These are phyloP conservation scores for Xylariaceae sp. DNA, from an alignment of 2,329 filamentous ascomycete species.

Conservation along the genomic window DNA sequence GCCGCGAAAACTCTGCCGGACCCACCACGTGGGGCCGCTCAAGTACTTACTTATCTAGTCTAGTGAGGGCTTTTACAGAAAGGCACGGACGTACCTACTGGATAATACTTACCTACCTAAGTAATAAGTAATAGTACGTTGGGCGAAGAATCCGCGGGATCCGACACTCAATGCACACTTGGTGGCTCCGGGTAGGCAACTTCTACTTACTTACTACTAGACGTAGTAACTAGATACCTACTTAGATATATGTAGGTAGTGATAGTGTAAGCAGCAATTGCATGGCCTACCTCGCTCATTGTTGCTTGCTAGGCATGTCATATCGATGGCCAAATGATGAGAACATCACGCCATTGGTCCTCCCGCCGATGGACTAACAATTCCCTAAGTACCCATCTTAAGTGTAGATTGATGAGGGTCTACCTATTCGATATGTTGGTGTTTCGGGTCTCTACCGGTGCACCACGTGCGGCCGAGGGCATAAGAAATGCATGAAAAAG, in stretches of 20 bases:
- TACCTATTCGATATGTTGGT: background rate
- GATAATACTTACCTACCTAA: background rate
- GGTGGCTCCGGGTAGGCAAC: too few species aligned
- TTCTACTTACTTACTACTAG: too few species aligned
- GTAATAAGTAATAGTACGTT: too few species aligned
- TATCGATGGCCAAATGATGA: background rate
- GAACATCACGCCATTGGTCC: background rate
- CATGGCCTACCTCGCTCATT: background rate
- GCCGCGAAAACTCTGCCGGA: background rate
- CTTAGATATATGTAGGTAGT: too few species aligned
- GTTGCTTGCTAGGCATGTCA: too few species aligned
- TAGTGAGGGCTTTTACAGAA: background rate
- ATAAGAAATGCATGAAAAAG: background rate
- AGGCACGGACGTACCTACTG: background rate
- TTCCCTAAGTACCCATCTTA: too few species aligned
- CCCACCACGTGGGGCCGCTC: background rate
- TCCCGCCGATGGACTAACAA: background rate
- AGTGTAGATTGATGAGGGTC: too few species aligned
- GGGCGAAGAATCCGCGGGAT: too few species aligned
- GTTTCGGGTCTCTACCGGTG: slow-evolving; percentile 1
- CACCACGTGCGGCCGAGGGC: background rate
- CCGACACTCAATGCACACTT: too few species aligned
- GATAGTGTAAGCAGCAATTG: too few species aligned
- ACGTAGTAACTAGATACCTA: too few species aligned
- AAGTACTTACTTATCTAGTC: background rate